These are phyloP conservation scores for Colletotrichum gloeosporioides DNA, from an alignment of 2,329 filamentous ascomycete species.

Conservation along the genomic window DNA sequence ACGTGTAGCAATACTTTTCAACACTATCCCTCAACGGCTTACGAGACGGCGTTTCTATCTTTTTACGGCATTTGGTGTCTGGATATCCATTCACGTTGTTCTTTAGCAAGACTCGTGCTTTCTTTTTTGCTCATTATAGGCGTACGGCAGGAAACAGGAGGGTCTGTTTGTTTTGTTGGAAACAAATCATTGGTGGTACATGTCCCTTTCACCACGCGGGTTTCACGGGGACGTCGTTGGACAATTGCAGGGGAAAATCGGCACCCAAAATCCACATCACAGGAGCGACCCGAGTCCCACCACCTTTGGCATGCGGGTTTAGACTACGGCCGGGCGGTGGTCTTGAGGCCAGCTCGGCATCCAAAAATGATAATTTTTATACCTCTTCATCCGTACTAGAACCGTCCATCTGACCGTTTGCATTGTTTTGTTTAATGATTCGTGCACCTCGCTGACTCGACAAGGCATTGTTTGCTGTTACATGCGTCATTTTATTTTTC, in stretches of 20 bases:
- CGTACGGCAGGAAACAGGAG: constrained; percentile 7
- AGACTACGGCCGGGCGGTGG: neutral
- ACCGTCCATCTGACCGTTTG: neutral
- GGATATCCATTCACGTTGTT: constrained; percentile 11
- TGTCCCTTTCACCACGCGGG: neutral
- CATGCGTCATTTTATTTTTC: neutral
- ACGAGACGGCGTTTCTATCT: constrained; percentile 17
- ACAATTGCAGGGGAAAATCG: neutral
- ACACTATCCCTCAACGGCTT: constrained; percentile 8
- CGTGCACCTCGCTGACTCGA: neutral
- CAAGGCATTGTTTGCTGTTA: neutral
- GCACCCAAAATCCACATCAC: neutral
- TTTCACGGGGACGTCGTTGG: neutral
- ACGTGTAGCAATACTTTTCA: neutral
- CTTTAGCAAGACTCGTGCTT: neutral
- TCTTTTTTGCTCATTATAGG: neutral
- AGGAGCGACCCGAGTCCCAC: neutral
- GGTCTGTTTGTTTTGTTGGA: neutral
- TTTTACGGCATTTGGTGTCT: constrained; percentile 13
- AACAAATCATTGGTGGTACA: neutral
- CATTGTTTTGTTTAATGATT: neutral
- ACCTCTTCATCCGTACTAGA: neutral
- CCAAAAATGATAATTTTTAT: constrained; percentile 7
- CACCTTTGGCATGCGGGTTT: neutral
- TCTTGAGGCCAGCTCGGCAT: neutral